Base-by-base conservation (phyloP, 306 rosid genomes). In the Corylus heterophylla region DNA sequence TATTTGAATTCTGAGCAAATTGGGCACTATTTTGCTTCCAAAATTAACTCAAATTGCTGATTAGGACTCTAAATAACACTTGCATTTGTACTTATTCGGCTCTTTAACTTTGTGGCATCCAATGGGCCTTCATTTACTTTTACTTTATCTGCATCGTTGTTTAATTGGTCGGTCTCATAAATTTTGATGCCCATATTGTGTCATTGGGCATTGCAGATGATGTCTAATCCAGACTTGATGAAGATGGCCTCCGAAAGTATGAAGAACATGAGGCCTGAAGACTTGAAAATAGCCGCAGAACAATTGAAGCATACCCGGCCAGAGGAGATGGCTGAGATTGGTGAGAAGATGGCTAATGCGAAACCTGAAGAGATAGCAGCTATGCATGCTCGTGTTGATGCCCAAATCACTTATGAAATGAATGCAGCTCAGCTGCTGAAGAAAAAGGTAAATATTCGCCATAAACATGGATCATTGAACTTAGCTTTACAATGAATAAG, bases 201-300 rank as follows among this genome's bases (percentile, higher is more conserved):
- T 77, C 8, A 27, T 12, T 70, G 85, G 7, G 78, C 29, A 71
- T 80, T 89, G 83, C 83, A 93, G 99, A 89, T 95, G 99, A 95
- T 93, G 97, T 73, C 96, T 39, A 95, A 95, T 87, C 99, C 99
- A 3, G 97, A 93, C 4, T 76, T 95, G 75, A 82, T 95, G 90
- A 91, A 63, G 93, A 90, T 93, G 99, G 99, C 98, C 12, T 85
- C 97, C 0, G 99, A 95, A 77, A 86, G 97, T 89, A 95, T 95
- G 98, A 90, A 93, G 88, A 90, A 86, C 85, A 85, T 95, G 94
- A 89, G 83, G 71, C 80, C 97, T 12, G 93, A 95, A 74, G 98
- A 95, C 84, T 89, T 91, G 69, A 93, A 84, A 74, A 47, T 78
- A 44, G 99, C 98, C 74, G 97, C 97, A 0, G 97, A 95, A 55